Evolutionary conservation across 257 asterid species (phyloP), one percentile per base, ranked within the genome.

Genomic region (Solanum tarapatanum): DNA sequence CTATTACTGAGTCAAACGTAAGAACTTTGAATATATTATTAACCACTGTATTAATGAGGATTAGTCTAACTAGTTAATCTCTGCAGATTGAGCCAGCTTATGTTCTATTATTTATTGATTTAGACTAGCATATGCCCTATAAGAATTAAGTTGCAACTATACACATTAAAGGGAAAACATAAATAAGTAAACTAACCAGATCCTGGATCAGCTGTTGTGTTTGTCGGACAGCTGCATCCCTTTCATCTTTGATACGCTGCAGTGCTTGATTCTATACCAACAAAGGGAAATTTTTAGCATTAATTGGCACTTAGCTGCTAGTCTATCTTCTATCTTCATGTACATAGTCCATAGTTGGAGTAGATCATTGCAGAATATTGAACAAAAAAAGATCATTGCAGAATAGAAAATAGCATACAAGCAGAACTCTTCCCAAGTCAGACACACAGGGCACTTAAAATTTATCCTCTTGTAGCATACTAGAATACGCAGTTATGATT

Each of bases 211-310:
- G 89, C 77, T 88, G 93, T 69, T 91, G 91, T 69, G 92, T 88
- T 90, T 91, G 91, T 51, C 84, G 86, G 82, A 90, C 72, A 45
- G 92, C 93, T 69, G 86, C 84, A 83, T 92, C 93, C 86, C 92
- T 92, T 88, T 91, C 94, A 58, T 92, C 94, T 83, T 89, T 90
- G 76, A 90, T 89, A 37, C 89, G 91, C 90, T 90, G 91, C 91
- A 92, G 21, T 7, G 86, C 90, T 83, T 88, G 92, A 39, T 83
- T 88, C 92, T 91, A 84, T 24, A 87, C 62, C 66, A 83, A 19
- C 62, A 33, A 48, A 73, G 37, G 84, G 30, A n/a, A 58, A 21
- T 24, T 4, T 77, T 21, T 41, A 90, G 85, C 76, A 48, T 32
- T 45, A 51, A 36, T 35, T 48, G 26, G 10, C 74, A 72, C 80